Percentiles rank a stretch among this genome's conserved stretches.
These are phyloP conservation scores for Fusarium dlaminii DNA, from an alignment of 2,329 filamentous ascomycete genomes.

Conservation along the genomic window DNA sequence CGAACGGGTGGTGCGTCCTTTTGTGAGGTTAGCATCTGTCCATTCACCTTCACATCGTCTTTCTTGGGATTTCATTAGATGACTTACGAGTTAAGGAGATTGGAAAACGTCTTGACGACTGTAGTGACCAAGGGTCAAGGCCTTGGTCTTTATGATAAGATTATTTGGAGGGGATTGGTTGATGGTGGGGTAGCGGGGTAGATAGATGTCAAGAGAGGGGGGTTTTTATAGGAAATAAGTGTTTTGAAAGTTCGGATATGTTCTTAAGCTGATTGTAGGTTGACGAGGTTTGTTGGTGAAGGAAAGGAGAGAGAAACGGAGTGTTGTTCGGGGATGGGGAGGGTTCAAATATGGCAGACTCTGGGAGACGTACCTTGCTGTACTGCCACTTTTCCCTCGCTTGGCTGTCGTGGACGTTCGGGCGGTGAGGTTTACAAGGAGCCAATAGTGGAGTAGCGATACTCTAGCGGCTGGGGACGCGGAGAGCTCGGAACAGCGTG, in stretches of 20 bases:
- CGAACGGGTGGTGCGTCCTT: conserved; percentile 95
- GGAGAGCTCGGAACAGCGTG: conserved; percentile 28
- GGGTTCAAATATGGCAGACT: conserved; percentile 36
- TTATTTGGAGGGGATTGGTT: conserved; percentile 35
- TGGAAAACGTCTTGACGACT: conserved; percentile 96
- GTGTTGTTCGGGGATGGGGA: conserved; percentile 17
- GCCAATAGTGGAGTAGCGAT: conserved; percentile 38
- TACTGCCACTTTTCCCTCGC: conserved; percentile 15
- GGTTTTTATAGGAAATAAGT: conserved; percentile 4
- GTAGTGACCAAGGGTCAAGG: conserved; percentile 63
- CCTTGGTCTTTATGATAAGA: conserved; percentile 59
- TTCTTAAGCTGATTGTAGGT: conserved; percentile 9
- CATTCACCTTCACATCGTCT: neutral
- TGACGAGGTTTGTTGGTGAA: conserved; percentile 26
- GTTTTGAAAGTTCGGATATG: conserved; percentile 2
- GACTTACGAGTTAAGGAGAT: conserved; percentile 93
- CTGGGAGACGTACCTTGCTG: conserved; percentile 4
- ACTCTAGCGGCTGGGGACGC: conserved; percentile 38
- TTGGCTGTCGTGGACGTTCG: conserved; percentile 22
- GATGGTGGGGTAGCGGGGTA: conserved; percentile 40
- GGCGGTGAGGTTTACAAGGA: conserved; percentile 37
- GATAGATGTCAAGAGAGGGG: conserved; percentile 22
- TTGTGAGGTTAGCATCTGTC: conserved; percentile 40
- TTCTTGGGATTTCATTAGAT: neutral
- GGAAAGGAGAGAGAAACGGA: conserved; percentile 7